These are phyloP conservation scores for Knoxdaviesia proteae DNA, from an alignment of 2,329 filamentous ascomycete species.

Conservation along the genomic window DNA sequence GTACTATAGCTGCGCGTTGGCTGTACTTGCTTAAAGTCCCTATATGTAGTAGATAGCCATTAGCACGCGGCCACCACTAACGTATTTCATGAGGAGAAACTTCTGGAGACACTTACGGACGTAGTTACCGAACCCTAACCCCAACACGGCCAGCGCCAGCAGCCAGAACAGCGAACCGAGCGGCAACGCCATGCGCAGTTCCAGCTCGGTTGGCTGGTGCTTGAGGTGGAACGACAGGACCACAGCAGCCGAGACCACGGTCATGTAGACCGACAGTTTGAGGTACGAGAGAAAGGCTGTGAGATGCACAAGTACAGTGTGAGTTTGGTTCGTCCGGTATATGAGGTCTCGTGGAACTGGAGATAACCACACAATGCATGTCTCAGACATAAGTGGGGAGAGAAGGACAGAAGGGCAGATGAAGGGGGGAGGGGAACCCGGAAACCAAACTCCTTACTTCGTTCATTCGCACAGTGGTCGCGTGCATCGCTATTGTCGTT, in stretches of 20 bases:
- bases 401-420: neutral
- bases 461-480: conserved; percentile 62
- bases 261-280: conserved; percentile 73
- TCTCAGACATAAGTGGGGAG: neutral
- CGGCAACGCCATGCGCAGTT: conserved; percentile 59
- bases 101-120: conserved; percentile 32
- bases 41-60: conserved; percentile 8
- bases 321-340: neutral
- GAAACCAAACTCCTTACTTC: too few species aligned
- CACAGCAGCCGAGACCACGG: conserved; percentile 75
- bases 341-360: neutral
- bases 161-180: conserved; percentile 79
- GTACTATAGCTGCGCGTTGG: conserved; percentile 59
- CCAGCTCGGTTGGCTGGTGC: conserved; percentile 43
- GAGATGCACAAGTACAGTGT: neutral
- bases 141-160: conserved; percentile 55
- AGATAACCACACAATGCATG: neutral
- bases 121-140: conserved; percentile 68
- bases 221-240: conserved; percentile 86
- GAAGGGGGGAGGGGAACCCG: too few species aligned
- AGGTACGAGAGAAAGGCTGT: conserved; percentile 74
- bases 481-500: conserved; percentile 56
- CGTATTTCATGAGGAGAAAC: neutral
- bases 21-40: conserved; percentile 64
- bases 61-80: neutral